These are phyloP conservation scores for Bryoglossum gracile DNA, from an alignment of 495 filamentous ascomycete species.

Conservation along the genomic window DNA sequence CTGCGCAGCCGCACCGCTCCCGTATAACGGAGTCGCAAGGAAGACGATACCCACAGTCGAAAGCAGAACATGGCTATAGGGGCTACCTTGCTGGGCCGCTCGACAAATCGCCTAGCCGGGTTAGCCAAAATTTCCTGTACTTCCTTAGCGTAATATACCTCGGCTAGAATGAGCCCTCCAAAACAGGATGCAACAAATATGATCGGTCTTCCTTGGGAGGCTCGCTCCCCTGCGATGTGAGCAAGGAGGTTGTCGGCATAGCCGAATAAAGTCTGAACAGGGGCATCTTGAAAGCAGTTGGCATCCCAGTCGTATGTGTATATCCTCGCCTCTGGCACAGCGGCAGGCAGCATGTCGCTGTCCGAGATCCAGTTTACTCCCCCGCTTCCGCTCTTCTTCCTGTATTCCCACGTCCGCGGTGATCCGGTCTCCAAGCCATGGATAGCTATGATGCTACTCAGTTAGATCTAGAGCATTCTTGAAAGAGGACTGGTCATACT, in stretches of 20 bases:
- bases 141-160: too few relatives aligned
- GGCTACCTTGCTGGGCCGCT: slow-evolving; percentile 1
- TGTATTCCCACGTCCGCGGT: slow-evolving; percentile 30
- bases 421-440: slow-evolving; percentile 26
- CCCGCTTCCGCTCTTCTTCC: slow-evolving; percentile 12
- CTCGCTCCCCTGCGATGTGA: not conserved
- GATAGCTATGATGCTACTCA: slow-evolving; percentile 28
- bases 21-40: slow-evolving; percentile 30
- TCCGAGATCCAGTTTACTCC: slow-evolving; percentile 24
- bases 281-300: too few relatives aligned
- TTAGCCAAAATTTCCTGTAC: too few relatives aligned
- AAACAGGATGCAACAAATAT: slow-evolving; percentile 35
- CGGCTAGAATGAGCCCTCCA: slow-evolving; percentile 30
- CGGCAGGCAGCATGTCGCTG: slow-evolving; percentile 25
- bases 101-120: slow-evolving; percentile 22
- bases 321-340: slow-evolving; percentile 19
- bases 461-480: too few relatives aligned
- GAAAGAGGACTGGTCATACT: too few relatives aligned
- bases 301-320: slow-evolving; percentile 26
- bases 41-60: slow-evolving; percentile 27
- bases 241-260: not conserved
- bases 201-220: slow-evolving; percentile 28
- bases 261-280: not conserved
- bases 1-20: slow-evolving; percentile 9
- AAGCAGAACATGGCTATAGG: slow-evolving; percentile 13